A percentile compares a stretch with the other conserved stretches of the same genome.
These are phyloP conservation scores for Wickerhamomyces bovis DNA, from an alignment of 805 yeast genomes.

Conservation along the genomic window DNA sequence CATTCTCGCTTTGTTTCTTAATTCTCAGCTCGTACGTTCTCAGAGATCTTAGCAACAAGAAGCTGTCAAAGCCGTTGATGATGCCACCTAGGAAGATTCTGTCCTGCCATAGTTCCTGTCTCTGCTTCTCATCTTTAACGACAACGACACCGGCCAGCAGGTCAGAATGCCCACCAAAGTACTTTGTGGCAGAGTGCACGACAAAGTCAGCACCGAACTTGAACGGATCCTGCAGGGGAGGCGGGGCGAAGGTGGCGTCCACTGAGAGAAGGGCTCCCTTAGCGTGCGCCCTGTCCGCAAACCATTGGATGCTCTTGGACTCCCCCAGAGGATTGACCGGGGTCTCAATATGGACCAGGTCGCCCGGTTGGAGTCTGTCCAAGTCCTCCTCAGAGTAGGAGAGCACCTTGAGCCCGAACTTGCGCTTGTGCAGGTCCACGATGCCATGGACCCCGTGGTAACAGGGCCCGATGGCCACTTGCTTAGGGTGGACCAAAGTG, in stretches of 20 bases:
- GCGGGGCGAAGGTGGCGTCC: slow-evolving; percentile 93
- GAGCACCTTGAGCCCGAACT: slow-evolving; percentile 48
- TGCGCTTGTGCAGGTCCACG: slow-evolving; percentile 54
- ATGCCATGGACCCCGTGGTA: slow-evolving; percentile 84
- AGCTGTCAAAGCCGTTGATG: slow-evolving; percentile 72
- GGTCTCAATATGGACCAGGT: slow-evolving; percentile 76
- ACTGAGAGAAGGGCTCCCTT: slow-evolving; percentile 68
- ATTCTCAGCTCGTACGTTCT: slow-evolving; percentile 77
- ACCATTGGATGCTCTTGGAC: slow-evolving; percentile 53
- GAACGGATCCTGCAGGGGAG: slow-evolving; percentile 80
- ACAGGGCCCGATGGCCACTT: slow-evolving; percentile 67
- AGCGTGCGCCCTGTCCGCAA: slow-evolving; percentile 66
- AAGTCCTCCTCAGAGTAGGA: slow-evolving; percentile 43
- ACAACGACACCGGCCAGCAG: slow-evolving; percentile 75
- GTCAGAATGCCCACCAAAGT: slow-evolving; percentile 95
- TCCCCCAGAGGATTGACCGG: slow-evolving; percentile 84
- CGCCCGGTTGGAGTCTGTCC: slow-evolving; percentile 47
- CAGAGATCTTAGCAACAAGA: slow-evolving; percentile 67
- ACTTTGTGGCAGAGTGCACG: slow-evolving; percentile 92
- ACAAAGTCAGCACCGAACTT: slow-evolving; percentile 79
- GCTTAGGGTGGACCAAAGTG: slow-evolving; percentile 65
- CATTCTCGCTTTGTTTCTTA: slow-evolving; percentile 56
- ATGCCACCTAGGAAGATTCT: slow-evolving; percentile 73
- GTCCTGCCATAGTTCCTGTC: slow-evolving; percentile 47
- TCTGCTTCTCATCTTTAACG: slow-evolving; percentile 47